A percentile compares a stretch with the other conserved stretches of the same genome.
These are phyloP conservation scores for Paragyromitra xinjiangensis DNA, from an alignment of 495 filamentous ascomycete genomes.

Conservation along the genomic window DNA sequence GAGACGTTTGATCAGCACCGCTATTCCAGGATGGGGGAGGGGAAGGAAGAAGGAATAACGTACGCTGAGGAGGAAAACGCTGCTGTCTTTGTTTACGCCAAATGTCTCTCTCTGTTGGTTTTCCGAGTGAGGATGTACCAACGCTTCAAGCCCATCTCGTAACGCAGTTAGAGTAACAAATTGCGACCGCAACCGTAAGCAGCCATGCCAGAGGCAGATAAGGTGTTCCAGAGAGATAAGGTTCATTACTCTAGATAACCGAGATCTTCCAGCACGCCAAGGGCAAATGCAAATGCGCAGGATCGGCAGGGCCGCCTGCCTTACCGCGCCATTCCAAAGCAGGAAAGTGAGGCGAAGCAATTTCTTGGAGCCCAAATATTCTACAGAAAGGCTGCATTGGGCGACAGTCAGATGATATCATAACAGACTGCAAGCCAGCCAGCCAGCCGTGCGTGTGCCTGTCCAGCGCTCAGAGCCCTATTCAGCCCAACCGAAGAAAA, in stretches of 20 bases:
- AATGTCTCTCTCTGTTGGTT: not conserved
- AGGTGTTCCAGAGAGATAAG: conserved; percentile 40
- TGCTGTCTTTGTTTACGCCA: conserved; percentile 7
- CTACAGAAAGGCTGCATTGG: conserved; percentile 24
- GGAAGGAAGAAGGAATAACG: not conserved
- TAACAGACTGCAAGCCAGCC: conserved; percentile 4
- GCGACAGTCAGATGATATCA: conserved; percentile 31
- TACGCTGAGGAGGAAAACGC: not conserved
- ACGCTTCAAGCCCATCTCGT: not conserved
- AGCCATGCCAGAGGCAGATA: conserved; percentile 22
- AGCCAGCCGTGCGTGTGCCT: conserved; percentile 21
- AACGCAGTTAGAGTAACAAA: conserved; percentile 4
- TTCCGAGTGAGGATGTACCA: too few relatives aligned
- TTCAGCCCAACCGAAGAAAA: conserved; percentile 17
- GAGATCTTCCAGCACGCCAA: conserved; percentile 39
- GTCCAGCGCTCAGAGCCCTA: conserved; percentile 5
- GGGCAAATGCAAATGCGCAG: conserved; percentile 19
- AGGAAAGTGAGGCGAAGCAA: conserved; percentile 40
- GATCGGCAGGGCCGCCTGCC: conserved; percentile 45
- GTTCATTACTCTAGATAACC: conserved; percentile 41
- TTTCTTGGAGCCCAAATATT: conserved; percentile 17
- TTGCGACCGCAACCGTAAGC: conserved; percentile 16
- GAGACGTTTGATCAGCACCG: not conserved
- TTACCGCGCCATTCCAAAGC: conserved; percentile 27
- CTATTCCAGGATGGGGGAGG: not conserved